Percentiles rank a stretch among this genome's conserved stretches.
Conservation (phyloP, 2,329 filamentous ascomycete species). For the Diaporthe vaccinii region DNA sequence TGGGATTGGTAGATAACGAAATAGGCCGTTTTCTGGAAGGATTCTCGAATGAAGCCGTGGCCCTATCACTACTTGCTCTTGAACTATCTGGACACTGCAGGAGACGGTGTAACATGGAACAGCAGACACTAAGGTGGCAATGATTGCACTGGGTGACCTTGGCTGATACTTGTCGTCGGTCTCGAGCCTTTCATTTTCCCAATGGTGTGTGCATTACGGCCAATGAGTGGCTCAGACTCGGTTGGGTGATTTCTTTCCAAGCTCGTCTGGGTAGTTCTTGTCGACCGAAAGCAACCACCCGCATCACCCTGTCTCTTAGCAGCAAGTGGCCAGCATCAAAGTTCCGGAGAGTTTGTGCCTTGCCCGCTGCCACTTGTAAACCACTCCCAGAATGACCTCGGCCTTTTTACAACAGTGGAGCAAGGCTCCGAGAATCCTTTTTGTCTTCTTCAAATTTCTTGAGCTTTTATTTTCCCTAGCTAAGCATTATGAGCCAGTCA, state of each 20-base stretch:
- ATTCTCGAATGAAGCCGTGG: constrained; percentile 16
- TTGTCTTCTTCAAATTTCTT: background rate
- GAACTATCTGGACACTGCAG: background rate
- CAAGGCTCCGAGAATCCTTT: rapidly evolving
- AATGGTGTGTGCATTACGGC: background rate
- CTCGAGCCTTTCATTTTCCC: background rate
- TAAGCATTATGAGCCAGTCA: background rate
- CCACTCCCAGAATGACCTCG: background rate
- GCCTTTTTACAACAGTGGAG: background rate
- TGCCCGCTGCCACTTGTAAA: background rate
- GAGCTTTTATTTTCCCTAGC: too few species aligned
- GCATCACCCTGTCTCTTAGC: background rate
- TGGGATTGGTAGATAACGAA: constrained; percentile 17
- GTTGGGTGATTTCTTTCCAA: background rate
- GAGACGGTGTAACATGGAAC: constrained; percentile 1
- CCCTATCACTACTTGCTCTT: background rate
- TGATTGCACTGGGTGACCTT: background rate
- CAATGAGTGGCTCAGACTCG: background rate
- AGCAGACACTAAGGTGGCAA: background rate
- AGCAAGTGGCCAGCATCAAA: background rate
- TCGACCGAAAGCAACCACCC: background rate
- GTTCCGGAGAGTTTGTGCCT: background rate
- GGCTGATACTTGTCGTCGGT: background rate
- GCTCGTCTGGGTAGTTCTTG: background rate
- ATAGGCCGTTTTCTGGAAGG: background rate